phyloP scores from a whole-genome alignment of 2,329 filamentous ascomycete species.

The Salinomyces thailandicus region DNA sequence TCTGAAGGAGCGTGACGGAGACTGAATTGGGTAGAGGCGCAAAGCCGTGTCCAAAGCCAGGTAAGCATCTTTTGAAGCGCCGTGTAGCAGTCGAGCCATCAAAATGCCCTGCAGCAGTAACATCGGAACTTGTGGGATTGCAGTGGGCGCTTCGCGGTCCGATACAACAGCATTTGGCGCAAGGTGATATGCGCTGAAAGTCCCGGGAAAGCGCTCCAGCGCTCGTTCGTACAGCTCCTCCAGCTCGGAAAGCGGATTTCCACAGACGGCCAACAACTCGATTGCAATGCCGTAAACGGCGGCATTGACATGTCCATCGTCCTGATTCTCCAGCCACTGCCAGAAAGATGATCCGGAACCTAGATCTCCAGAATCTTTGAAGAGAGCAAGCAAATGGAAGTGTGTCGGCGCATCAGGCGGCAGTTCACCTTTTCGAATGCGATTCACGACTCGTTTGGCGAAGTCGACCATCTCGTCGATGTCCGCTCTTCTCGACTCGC shows the following conservation, averaged over 20 bases:
- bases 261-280: slow-evolving; percentile 36
- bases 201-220: slow-evolving; percentile 37
- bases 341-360: slow-evolving; percentile 31
- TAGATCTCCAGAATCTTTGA: slow-evolving; percentile 34
- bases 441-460: slow-evolving; percentile 29
- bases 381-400: slow-evolving; percentile 38
- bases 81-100: slow-evolving; percentile 35
- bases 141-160: slow-evolving; percentile 28
- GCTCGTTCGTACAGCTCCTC: slow-evolving; percentile 37
- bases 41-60: slow-evolving; percentile 40
- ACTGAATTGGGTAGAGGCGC: slow-evolving; percentile 35
- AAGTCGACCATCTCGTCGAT: slow-evolving; percentile 19
- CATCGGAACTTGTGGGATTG: slow-evolving; percentile 30
- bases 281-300: slow-evolving; percentile 41
- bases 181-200: slow-evolving; percentile 38
- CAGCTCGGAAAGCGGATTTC: slow-evolving; percentile 30
- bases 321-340: slow-evolving; percentile 37
- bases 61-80: slow-evolving; percentile 40
- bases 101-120: slow-evolving; percentile 39
- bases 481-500: slow-evolving; percentile 5
- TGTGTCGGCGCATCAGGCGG: slow-evolving; percentile 30
- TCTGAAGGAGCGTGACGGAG: slow-evolving; percentile 28
- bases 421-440: slow-evolving; percentile 28
- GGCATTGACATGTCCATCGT: slow-evolving; percentile 31
- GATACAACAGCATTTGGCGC: slow-evolving; percentile 37